Evolutionary conservation across 441 rosid species (phyloP).

Genomic region (Theobroma grandiflorum): DNA sequence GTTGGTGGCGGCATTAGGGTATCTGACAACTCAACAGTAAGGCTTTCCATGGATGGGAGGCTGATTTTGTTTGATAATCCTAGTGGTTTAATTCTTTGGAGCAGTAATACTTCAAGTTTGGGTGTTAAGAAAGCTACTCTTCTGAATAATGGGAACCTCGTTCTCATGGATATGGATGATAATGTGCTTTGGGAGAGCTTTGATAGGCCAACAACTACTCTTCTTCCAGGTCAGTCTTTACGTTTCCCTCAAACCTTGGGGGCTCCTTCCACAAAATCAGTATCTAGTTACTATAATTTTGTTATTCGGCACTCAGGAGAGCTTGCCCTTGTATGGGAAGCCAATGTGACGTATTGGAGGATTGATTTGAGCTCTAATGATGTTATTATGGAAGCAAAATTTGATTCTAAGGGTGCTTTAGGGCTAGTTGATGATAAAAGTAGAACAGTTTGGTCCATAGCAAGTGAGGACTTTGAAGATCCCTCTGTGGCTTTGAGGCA

Average conservation of each 20-base stretch:
- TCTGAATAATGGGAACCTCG: slow-evolving; percentile 44
- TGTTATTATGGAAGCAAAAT: slow-evolving; percentile 39
- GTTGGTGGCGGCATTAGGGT: slow-evolving; percentile 44
- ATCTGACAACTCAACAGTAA: slow-evolving; percentile 43
- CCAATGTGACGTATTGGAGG: slow-evolving; percentile 49
- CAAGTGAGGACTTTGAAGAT: slow-evolving; percentile 45
- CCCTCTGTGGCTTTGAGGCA: slow-evolving; percentile 41
- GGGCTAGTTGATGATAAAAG: slow-evolving; percentile 31
- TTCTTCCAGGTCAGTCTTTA: slow-evolving; percentile 51
- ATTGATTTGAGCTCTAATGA: slow-evolving; percentile 35
- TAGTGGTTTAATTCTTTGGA: slow-evolving; percentile 45
- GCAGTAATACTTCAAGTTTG: slow-evolving; percentile 41
- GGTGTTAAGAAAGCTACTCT: slow-evolving; percentile 47
- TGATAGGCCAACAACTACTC: slow-evolving; percentile 44
- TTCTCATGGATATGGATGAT: slow-evolving; percentile 39
- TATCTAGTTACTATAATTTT: slow-evolving; percentile 45
- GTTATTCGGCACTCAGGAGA: slow-evolving; percentile 41
- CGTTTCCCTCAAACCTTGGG: slow-evolving; percentile 43
- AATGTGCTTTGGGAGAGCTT: slow-evolving; percentile 50
- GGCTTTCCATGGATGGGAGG: slow-evolving; percentile 47
- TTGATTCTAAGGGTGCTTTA: slow-evolving; percentile 40
- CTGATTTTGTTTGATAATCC: slow-evolving; percentile 45
- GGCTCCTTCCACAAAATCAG: slow-evolving; percentile 43
- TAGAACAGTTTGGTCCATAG: slow-evolving; percentile 39
- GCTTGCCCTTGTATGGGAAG: slow-evolving; percentile 53